Percentiles rank a stretch among this genome's conserved stretches.
Evolutionary conservation across 768 basidiomycete genomes (phyloP).

Genomic region (Neoboletus brunneissimus): DNA sequence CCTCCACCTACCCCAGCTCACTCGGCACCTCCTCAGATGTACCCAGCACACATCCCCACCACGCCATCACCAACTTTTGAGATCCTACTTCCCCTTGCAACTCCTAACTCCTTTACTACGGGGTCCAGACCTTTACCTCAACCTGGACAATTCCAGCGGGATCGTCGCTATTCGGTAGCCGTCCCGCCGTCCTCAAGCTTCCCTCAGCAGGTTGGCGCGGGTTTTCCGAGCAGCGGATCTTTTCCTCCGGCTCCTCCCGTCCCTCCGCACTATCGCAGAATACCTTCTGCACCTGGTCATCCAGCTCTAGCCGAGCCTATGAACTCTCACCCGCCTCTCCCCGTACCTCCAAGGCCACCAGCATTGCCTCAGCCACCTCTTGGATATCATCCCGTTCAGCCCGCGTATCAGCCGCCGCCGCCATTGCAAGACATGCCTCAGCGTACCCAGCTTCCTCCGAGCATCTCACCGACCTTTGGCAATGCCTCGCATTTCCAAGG

Average conservation of each 20-base stretch:
- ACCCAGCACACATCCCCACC: constrained; percentile 16
- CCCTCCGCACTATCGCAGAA: constrained; percentile 35
- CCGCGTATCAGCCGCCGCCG: constrained; percentile 37
- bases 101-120: not conserved
- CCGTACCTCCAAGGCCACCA: constrained; percentile 39
- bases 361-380: constrained; percentile 52
- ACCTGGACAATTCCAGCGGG: constrained; percentile 30
- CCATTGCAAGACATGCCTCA: constrained; percentile 31
- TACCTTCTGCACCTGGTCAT: constrained; percentile 25
- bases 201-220: constrained; percentile 23
- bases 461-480: constrained; percentile 22
- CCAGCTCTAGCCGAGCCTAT: constrained; percentile 25
- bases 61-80: constrained; percentile 29
- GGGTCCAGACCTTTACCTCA: constrained; percentile 34
- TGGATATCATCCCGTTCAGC: constrained; percentile 42
- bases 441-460: constrained; percentile 24
- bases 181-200: constrained; percentile 32
- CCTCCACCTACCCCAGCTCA: constrained; percentile 23
- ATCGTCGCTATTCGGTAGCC: constrained; percentile 31
- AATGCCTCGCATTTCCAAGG: constrained; percentile 37
- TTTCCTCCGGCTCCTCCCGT: constrained; percentile 19
- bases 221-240: constrained; percentile 17
- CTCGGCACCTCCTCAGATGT: constrained; percentile 26
- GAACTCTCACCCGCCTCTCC: constrained; percentile 20
- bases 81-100: constrained; percentile 1